Base-by-base conservation (phyloP, 2,329 filamentous ascomycete species). In the Phaeosphaeria sp. region DNA sequence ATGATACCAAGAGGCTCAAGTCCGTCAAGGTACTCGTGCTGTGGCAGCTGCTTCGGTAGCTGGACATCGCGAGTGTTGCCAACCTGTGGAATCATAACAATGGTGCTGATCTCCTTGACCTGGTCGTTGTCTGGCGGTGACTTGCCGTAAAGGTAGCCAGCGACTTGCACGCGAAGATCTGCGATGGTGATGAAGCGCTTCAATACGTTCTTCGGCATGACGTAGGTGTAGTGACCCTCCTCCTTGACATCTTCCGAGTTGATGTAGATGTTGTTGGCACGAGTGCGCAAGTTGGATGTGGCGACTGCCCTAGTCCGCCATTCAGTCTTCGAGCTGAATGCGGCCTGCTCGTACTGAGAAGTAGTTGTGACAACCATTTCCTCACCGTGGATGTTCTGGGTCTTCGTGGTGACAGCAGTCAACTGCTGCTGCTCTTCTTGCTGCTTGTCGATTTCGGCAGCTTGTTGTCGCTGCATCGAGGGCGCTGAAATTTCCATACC, bases 401-500 rank as follows among this genome's bases (percentile, higher is more conserved):
- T 99, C 85, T 97, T 97, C 51, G 96, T 99, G 0, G 95, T 98
- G 20, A 97, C 94, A 15, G 95, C 95, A 27, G 95, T 99, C 69
- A 99, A 85, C 75, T 99, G 95, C 74, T 93, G 90, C 78, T 97
- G 93, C 76, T 99, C 95, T 76, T 97, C 90, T 77, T 98, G 93
- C 79, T 98, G 95, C 84, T 97, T 97, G 82, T 99, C 96, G 68
- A 99, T 97, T 78, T 99, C 95, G 59, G 95, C 94, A 18, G 95
- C 95, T 79, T 98, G 95, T 79, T 99, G 96, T 74, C 96, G 89
- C 81, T 99, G 95, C 89, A 99, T 91, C 1, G 94, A 98, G 22
- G 95, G 95, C 25, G 95, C 96, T 58, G 92, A 97, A 57, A 99
- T 99, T 77, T 99, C 96, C 96, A 99, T 99, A 85, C 95, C 95